phyloP scores from a whole-genome alignment of 768 basidiomycete genomes.

The Galerina marginata region DNA sequence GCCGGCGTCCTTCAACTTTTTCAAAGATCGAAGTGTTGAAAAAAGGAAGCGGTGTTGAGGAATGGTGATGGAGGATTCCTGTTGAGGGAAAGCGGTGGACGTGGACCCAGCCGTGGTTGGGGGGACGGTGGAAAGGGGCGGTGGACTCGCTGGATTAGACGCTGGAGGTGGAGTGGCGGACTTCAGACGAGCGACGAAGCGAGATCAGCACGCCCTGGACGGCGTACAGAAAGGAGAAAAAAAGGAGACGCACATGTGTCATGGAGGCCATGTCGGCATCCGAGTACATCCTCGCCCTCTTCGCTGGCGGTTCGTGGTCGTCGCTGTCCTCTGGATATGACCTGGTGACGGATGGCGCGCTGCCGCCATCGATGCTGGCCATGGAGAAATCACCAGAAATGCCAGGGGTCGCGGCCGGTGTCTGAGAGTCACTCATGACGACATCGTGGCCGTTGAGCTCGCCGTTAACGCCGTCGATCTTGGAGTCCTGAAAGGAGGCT shows the following conservation, averaged over 20 bases:
- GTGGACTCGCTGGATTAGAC: conserved; percentile 49
- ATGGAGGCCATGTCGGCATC: conserved; percentile 78
- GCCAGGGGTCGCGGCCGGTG: conserved; percentile 45
- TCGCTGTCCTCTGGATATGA: conserved; percentile 50
- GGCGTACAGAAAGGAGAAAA: conserved; percentile 48
- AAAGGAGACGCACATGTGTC: conserved; percentile 67
- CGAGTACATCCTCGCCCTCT: conserved; percentile 77
- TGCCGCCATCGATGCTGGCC: conserved; percentile 39
- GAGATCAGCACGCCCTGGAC: conserved; percentile 58
- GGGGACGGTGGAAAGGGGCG: conserved; percentile 28
- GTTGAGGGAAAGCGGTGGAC: conserved; percentile 22
- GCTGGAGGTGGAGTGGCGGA: conserved; percentile 78
- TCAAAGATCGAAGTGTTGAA: conserved; percentile 79
- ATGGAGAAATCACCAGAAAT: conserved; percentile 45
- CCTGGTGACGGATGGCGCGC: conserved; percentile 22
- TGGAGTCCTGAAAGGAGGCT: conserved; percentile 50
- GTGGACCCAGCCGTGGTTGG: conserved; percentile 21
- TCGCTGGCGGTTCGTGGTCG: conserved; percentile 79
- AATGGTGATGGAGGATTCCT: conserved; percentile 55
- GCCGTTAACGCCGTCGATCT: conserved; percentile 45
- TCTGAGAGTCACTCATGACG: conserved; percentile 46
- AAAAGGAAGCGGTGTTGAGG: conserved; percentile 82
- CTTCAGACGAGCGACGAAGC: conserved; percentile 51
- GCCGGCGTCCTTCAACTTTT: conserved; percentile 82
- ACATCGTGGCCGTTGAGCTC: conserved; percentile 39